Base-by-base conservation (phyloP, 1,284 basidiomycete species). In the Moesziomyces sp. region DNA sequence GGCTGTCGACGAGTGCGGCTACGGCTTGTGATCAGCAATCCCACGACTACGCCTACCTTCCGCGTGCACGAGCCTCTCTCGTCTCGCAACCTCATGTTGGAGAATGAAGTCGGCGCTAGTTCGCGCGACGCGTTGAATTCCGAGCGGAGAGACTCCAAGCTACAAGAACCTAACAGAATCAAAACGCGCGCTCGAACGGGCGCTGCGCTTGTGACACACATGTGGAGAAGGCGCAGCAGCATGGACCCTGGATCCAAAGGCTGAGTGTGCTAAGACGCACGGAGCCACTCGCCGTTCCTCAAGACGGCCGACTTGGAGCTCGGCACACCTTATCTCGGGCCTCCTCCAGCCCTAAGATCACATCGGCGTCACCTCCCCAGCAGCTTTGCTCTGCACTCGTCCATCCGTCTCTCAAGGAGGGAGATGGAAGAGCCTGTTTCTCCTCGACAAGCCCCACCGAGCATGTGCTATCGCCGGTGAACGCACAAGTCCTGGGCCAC, bases 111-210 rank as follows among this genome's bases (percentile, higher is more conserved):
- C 30, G 30, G 30, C 30, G 50, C 43, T 19, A 6, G 23, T 13
- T 53, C 49, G 43, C 53, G 55, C 62, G 62, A 64, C 62, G 62
- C 62, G 62, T 64, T 58, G 44, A 55, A 23, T 52, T 52, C 14
- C 3, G 2, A 40, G 23, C 23, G 11, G 21, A 18, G 38, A 5
- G 38, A 7, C 38, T 18, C 14, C 7, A 7, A 16, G 38, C 11
- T 6, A 19, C 44, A 9, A 16, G 21, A 30, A 21, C 33, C 23
- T 50, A 50, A 58, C 43, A 50, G 13, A 11, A 8, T 33, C 30
- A 11, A 33, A 33, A 10, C 3, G 11, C 13, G 30, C 2, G 30
- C 30, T 3, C 1, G 30, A 33, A 21, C 21, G 30, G 13, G 30
- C 5, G 26, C 26, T 28, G 45, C 45, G 52, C 13, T 6, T 47